Evolutionary conservation across 345 rosid species (phyloP).

Genomic region (Linum usitatissimum): DNA sequence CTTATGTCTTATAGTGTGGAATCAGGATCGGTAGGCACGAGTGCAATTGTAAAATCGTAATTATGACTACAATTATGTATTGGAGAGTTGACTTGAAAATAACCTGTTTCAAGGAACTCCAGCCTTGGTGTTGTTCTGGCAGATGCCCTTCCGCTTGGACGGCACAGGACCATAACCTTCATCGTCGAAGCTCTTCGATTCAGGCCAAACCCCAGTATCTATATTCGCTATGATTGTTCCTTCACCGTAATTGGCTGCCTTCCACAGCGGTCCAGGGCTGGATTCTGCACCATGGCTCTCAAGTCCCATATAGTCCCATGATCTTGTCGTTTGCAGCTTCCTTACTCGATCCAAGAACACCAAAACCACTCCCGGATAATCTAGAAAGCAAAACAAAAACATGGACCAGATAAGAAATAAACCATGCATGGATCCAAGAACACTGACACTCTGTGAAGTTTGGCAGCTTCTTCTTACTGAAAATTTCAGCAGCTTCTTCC

Average conservation of each 20-base stretch:
- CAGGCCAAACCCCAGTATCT: conserved; percentile 19
- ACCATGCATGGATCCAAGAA: too few relatives aligned
- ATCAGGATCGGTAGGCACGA: too few relatives aligned
- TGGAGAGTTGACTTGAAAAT: too few relatives aligned
- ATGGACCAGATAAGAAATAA: background rate
- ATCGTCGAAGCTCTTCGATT: conserved; percentile 8
- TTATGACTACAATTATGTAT: too few relatives aligned
- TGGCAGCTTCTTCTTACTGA: too few relatives aligned
- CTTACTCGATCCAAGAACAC: conserved; percentile 5
- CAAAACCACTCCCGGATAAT: conserved; percentile 5
- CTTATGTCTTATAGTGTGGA: too few relatives aligned
- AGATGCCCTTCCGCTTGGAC: conserved; percentile 68
- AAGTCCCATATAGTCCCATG: conserved; percentile 20
- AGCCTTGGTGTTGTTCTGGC: conserved; percentile 46
- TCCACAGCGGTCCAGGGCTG: conserved; percentile 2
- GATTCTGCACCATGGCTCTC: conserved; percentile 4
- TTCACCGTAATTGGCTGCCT: conserved; percentile 8
- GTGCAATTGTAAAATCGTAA: too few relatives aligned
- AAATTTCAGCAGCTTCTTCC: too few relatives aligned
- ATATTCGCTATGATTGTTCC: conserved; percentile 14
- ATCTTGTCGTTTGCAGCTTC: conserved; percentile 14
- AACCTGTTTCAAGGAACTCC: conserved; percentile 71
- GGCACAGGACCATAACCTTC: conserved; percentile 35
- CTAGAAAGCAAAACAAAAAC: conserved; percentile 1
- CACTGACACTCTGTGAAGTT: background rate